Evolutionary conservation across 805 yeast genomes (phyloP).

Genomic region (Ogataea trehalophila): DNA sequence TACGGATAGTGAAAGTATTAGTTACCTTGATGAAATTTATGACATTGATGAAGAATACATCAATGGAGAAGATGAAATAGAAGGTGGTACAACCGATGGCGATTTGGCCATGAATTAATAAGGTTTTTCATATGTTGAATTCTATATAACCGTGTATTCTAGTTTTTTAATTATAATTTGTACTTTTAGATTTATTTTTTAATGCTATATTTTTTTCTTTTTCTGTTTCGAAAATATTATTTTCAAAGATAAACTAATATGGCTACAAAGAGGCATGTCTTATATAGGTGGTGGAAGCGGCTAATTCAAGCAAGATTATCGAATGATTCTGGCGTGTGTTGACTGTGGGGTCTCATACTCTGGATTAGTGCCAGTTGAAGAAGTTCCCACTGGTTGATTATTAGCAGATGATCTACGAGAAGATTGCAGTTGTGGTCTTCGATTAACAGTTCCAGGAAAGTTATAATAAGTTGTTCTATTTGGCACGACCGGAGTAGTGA

Average conservation of each 20-base stretch:
- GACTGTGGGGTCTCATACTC: conserved; percentile 16
- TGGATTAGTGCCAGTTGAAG: background rate
- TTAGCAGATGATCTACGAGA: conserved; percentile 8
- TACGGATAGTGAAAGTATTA: conserved; percentile 34
- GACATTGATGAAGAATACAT: conserved; percentile 19
- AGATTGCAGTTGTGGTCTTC: conserved; percentile 8
- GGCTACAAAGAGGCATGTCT: background rate
- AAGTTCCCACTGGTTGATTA: background rate
- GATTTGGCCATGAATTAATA: background rate
- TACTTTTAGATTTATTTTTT: too few relatives aligned
- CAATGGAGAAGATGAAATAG: background rate
- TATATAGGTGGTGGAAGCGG: background rate
- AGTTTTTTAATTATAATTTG: too few relatives aligned
- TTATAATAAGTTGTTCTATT: conserved; percentile 14
- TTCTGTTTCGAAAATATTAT: background rate
- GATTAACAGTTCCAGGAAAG: conserved; percentile 5
- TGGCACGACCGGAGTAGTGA: conserved; percentile 18
- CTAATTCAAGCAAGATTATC: conserved; percentile 5
- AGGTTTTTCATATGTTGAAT: too few relatives aligned
- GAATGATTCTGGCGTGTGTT: conserved; percentile 17
- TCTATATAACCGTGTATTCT: too few relatives aligned
- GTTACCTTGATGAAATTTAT: conserved; percentile 44
- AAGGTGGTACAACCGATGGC: background rate
- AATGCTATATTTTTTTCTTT: background rate
- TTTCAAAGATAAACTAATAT: background rate